Evolutionary conservation across 78 protist genomes (phyloP).

Genomic region (slime mould (Dictyostelium discoideum)): DNA sequence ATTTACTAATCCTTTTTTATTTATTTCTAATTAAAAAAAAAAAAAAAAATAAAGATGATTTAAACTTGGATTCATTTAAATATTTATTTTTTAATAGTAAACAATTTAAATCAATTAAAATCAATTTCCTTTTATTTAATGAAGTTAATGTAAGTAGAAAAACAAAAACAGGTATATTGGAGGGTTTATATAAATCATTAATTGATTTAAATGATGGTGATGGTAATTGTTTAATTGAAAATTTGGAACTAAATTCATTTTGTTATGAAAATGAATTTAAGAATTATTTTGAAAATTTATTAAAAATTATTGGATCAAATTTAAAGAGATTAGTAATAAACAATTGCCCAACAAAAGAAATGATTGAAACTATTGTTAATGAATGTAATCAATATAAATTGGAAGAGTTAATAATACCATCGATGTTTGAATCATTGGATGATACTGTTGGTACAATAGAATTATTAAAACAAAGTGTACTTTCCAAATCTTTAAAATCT

Average conservation of each 20-base stretch:
- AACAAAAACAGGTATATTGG: background rate
- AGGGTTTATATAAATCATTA: background rate
- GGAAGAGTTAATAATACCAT: background rate
- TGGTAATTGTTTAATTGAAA: background rate
- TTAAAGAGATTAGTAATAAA: background rate
- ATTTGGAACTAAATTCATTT: background rate
- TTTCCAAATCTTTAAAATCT: background rate
- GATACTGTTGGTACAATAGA: background rate
- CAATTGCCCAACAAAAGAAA: background rate
- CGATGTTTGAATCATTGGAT: background rate
- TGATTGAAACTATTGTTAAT: background rate
- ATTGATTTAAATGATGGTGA: background rate
- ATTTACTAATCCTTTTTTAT: background rate
- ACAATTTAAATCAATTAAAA: background rate
- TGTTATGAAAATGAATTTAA: background rate
- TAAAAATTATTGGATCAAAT: background rate
- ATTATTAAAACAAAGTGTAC: background rate
- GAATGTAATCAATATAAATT: background rate
- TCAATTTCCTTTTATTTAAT: background rate
- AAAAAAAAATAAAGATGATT: background rate
- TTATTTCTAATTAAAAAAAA: background rate
- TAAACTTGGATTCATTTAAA: background rate
- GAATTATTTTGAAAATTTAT: too few relatives aligned
- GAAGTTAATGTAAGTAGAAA: background rate
- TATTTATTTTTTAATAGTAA: background rate